Evolutionary conservation across 805 yeast species (phyloP), one percentile per base, ranked within the genome.

Genomic region (Pichia phayaonensis): DNA sequence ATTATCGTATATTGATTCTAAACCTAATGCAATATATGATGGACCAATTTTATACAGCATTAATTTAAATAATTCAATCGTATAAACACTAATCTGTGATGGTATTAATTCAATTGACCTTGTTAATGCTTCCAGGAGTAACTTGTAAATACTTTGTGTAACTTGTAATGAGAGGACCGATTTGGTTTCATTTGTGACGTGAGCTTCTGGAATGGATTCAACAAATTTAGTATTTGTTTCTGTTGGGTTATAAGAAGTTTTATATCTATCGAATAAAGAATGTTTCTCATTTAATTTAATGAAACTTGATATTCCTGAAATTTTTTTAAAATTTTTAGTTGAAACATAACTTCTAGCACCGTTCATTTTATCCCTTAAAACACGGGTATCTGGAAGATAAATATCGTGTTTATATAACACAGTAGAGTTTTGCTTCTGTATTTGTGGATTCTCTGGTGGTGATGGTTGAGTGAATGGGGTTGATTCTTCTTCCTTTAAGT

Each of bases 21-120:
- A 65, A 0, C 88, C 90, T 16, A 81, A 72, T 40, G 86, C 90
- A 42, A 90, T 76, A 60, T 86, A 89, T 3, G 83, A 74, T 36
- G 80, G 80, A 1, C 95, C 94, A 39, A 87, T 73, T 49, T 84
- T 89, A 44, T 79, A 73, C 22, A 88, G 65, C 47, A 88, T 63
- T 38, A 86, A 72, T 54, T 86, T 87, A 51, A 86, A 71, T 15
- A 90, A 65, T 54, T 82, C 90, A 42, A 80, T 67, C 0, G 88
- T 76, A 59, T 81, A 78, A 43, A 76, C 82, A 8, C 83, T 75
- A 2, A 86, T 72, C 51, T 76, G 80, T 26, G 70, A 69, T 1
- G 92, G 87, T 0, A 82, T 74, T 39, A 88, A 70, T 62, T 89
- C 96, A 59, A 87, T 74, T 4, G 84, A 72, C 61, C 97, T 73